These are phyloP conservation scores for Naganishia kalamii DNA, from an alignment of 768 basidiomycete genomes.

Conservation along the genomic window DNA sequence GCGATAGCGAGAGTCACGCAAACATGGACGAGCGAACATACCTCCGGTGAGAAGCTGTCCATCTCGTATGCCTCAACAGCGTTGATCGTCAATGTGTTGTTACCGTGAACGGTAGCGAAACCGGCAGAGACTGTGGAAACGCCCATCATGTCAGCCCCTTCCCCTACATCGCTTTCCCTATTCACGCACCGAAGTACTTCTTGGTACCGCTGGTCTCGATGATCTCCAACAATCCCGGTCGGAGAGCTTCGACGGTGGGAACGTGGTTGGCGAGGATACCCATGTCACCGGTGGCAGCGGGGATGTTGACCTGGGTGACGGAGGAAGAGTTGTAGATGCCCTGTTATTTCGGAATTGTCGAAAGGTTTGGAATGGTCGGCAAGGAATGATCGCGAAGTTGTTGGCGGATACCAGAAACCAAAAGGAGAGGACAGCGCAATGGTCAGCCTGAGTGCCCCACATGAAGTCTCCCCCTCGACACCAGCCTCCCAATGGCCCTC, in stretches of 20 bases:
- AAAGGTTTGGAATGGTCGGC: neutral
- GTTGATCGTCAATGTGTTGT: slow-evolving; percentile 94
- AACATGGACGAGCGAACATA: slow-evolving; percentile 45
- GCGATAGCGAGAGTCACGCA: neutral
- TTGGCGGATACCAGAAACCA: neutral
- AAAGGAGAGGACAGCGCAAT: too few species aligned
- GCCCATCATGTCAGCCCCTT: neutral
- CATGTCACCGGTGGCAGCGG: slow-evolving; percentile 91
- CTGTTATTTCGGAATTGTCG: too few species aligned
- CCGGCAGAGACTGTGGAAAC: slow-evolving; percentile 72
- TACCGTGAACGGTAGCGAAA: slow-evolving; percentile 95
- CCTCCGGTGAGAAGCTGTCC: slow-evolving; percentile 84
- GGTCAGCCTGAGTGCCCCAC: too few species aligned
- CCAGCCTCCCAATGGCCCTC: too few species aligned
- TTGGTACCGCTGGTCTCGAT: slow-evolving; percentile 67
- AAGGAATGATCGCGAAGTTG: neutral
- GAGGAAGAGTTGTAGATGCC: slow-evolving; percentile 83
- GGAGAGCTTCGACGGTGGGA: slow-evolving; percentile 89
- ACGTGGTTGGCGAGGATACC: slow-evolving; percentile 99
- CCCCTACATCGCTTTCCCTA: neutral
- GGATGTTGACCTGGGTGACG: slow-evolving; percentile 70
- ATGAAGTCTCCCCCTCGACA: too few species aligned
- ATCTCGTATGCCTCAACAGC: slow-evolving; percentile 91
- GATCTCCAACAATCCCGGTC: slow-evolving; percentile 90
- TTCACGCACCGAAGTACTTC: slow-evolving; percentile 87